Conservation (phyloP, 2,329 filamentous ascomycete species). For the Calonectria hongkongensis region DNA sequence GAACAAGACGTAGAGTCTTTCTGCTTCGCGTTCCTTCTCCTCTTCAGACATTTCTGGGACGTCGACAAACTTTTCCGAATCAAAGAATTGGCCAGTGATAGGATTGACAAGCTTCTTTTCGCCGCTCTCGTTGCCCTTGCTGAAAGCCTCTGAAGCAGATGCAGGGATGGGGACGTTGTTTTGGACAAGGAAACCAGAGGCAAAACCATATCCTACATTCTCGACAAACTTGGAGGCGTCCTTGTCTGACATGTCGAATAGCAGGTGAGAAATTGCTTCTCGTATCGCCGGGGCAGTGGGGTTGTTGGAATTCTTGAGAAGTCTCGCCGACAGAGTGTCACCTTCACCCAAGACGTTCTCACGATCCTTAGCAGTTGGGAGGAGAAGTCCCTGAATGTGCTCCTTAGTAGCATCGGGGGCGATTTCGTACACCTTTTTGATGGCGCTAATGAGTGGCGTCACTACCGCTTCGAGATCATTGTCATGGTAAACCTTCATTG, state of each 20-base stretch:
- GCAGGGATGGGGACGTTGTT: slow-evolving; percentile 87
- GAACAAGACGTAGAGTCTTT: slow-evolving; percentile 91
- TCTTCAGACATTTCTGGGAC: slow-evolving; percentile 88
- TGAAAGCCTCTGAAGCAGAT: slow-evolving; percentile 72
- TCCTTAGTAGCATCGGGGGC: slow-evolving; percentile 77
- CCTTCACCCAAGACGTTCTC: slow-evolving; percentile 85
- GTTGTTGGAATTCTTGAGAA: slow-evolving; percentile 86
- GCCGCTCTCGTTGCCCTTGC: slow-evolving; percentile 54
- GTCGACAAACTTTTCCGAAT: slow-evolving; percentile 77
- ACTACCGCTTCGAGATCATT: slow-evolving; percentile 83
- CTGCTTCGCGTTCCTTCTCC: slow-evolving; percentile 94
- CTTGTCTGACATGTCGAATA: slow-evolving; percentile 91
- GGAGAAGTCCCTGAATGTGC: slow-evolving; percentile 78
- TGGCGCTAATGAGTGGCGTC: slow-evolving; percentile 83
- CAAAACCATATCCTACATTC: slow-evolving; percentile 96
- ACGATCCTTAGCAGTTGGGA: slow-evolving; percentile 87
- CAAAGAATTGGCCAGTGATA: slow-evolving; percentile 88
- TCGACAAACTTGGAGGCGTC: slow-evolving; percentile 87
- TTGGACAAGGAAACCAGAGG: slow-evolving; percentile 90
- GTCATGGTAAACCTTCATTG: slow-evolving; percentile 78
- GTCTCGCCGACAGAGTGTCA: slow-evolving; percentile 82
- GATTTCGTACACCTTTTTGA: slow-evolving; percentile 82
- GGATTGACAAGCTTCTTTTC: slow-evolving; percentile 79
- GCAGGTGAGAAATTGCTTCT: slow-evolving; percentile 83
- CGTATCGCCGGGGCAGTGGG: slow-evolving; percentile 82